A percentile compares a stretch with the other conserved stretches of the same genome.
These are phyloP conservation scores for Chrysophaeum taylorii DNA, from an alignment of 352 stramenopile species.

Conservation along the genomic window DNA sequence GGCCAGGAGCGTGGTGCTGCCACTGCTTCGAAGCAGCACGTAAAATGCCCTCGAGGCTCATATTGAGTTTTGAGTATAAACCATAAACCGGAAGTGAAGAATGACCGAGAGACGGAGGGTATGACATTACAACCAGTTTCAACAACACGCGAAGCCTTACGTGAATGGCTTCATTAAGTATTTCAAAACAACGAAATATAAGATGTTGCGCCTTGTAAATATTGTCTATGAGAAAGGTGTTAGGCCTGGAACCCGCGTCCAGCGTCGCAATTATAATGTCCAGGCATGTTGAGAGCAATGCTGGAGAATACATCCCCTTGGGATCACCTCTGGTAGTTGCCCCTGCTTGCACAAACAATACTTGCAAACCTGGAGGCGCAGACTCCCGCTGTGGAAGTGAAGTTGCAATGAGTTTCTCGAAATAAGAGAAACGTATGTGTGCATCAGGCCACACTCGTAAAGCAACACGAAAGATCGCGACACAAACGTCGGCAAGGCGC, in stretches of 20 bases:
- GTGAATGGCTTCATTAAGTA: background rate
- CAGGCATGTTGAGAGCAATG: slow-evolving; percentile 37
- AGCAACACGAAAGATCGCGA: slow-evolving; percentile 38
- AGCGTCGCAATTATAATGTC: slow-evolving; percentile 42
- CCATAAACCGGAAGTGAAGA: background rate
- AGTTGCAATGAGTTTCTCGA: slow-evolving; percentile 43
- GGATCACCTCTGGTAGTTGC: slow-evolving; percentile 19
- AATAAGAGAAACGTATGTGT: slow-evolving; percentile 36
- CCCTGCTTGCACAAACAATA: slow-evolving; percentile 22
- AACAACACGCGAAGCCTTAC: background rate
- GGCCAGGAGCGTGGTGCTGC: too few species aligned
- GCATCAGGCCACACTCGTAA: slow-evolving; percentile 34
- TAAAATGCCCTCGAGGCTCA: background rate
- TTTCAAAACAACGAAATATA: slow-evolving; percentile 9
- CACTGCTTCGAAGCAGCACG: too few species aligned
- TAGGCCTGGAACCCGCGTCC: slow-evolving; percentile 3
- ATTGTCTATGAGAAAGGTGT: slow-evolving; percentile 21
- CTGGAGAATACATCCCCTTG: slow-evolving; percentile 4
- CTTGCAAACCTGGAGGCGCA: slow-evolving; percentile 22
- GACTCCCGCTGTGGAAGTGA: slow-evolving; percentile 22
- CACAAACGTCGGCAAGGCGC: slow-evolving; percentile 25
- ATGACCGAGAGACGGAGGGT: too few species aligned
- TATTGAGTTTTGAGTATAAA: background rate
- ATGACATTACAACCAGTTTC: too few species aligned
- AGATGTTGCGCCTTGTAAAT: slow-evolving; percentile 6